A percentile compares a stretch with the other conserved stretches of the same genome.
Conservation (phyloP, 768 basidiomycete genomes). For the Hydnomerulius pinastri region DNA sequence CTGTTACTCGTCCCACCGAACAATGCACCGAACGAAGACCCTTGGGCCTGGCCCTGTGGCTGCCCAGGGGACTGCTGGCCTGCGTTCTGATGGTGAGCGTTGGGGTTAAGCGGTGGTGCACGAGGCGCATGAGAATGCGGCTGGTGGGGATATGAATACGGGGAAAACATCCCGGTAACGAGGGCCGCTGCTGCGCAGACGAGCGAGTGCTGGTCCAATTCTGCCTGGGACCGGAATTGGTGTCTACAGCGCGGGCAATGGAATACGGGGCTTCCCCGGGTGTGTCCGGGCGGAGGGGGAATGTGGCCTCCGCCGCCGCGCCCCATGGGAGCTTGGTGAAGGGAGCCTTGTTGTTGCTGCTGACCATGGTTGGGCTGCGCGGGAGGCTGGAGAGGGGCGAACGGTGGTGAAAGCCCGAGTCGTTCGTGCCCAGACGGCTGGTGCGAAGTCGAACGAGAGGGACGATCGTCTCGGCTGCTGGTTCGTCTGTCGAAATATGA, state of each 20-base stretch:
- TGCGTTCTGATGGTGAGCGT: no score
- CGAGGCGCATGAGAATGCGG: neutral
- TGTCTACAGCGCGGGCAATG: slow-evolving; percentile 18
- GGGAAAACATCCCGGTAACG: slow-evolving; percentile 12
- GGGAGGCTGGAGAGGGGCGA: neutral
- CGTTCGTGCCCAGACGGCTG: neutral
- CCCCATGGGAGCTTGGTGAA: neutral
- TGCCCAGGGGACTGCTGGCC: no score
- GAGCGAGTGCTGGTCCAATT: slow-evolving; percentile 8
- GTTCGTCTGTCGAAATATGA: slow-evolving; percentile 9
- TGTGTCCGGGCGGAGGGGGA: slow-evolving; percentile 1
- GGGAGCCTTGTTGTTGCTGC: neutral
- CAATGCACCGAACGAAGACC: no score
- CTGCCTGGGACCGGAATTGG: slow-evolving; percentile 6
- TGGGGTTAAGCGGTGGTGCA: no score
- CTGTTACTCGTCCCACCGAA: no score
- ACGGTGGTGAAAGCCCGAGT: neutral
- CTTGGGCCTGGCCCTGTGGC: no score
- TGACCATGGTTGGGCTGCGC: neutral
- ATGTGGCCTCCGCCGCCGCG: neutral
- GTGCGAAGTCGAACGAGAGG: neutral
- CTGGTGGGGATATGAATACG: slow-evolving; percentile 8
- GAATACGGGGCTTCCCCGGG: neutral
- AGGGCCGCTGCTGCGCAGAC: slow-evolving; percentile 15
- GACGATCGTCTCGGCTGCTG: neutral